These are phyloP conservation scores for Agastache rugosa DNA, from an alignment of 257 asterid genomes.

Conservation along the genomic window DNA sequence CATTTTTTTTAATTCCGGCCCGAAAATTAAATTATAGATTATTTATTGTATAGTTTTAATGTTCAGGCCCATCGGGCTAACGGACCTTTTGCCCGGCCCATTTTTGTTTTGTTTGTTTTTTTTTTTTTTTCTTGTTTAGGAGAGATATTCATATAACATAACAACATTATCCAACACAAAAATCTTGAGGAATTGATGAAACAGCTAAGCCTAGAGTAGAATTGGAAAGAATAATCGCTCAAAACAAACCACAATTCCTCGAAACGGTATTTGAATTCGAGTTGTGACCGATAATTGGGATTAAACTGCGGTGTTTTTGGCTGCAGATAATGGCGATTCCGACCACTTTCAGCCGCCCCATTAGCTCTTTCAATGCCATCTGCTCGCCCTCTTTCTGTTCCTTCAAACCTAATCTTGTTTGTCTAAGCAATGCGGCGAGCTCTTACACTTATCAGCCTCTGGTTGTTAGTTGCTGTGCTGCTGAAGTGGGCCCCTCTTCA, in stretches of 20 bases:
- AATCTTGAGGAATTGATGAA: not conserved
- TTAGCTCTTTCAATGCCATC: constrained; percentile 46
- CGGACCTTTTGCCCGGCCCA: too few relatives aligned
- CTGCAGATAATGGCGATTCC: constrained; percentile 50
- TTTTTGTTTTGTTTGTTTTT: not conserved
- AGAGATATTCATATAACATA: not conserved
- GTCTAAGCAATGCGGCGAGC: constrained; percentile 34
- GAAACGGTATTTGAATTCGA: constrained; percentile 6
- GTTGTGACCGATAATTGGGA: not conserved
- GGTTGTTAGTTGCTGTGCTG: constrained; percentile 53
- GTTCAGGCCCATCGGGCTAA: too few relatives aligned
- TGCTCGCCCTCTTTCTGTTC: constrained; percentile 50
- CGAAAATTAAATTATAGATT: too few relatives aligned
- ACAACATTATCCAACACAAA: constrained; percentile 25
- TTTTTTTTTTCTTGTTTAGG: not conserved
- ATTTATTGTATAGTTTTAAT: too few relatives aligned
- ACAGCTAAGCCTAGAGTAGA: not conserved
- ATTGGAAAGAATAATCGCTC: too few relatives aligned
- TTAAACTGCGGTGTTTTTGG: not conserved
- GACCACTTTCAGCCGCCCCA: constrained; percentile 48
- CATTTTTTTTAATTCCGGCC: too few relatives aligned
- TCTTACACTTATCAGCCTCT: constrained; percentile 34
- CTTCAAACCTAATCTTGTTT: constrained; percentile 39
- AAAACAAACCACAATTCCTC: too few relatives aligned
- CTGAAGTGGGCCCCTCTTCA: constrained; percentile 51